Evolutionary conservation across 345 rosid species (phyloP).

Genomic region (Eucalyptus marginata): DNA sequence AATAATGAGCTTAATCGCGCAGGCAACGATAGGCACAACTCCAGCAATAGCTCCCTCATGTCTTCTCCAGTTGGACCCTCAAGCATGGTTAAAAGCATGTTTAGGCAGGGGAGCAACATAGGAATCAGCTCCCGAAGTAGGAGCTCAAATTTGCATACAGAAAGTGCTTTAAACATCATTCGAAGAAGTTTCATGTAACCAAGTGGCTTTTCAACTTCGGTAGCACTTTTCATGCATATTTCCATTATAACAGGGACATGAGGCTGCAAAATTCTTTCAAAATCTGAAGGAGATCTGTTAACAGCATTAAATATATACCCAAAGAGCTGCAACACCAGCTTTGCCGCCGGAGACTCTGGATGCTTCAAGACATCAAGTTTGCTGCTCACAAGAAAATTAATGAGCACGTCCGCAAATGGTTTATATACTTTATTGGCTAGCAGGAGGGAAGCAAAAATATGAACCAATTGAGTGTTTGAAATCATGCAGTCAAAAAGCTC

Average conservation of each 20-base stretch:
- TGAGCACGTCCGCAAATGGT: conserved; percentile 90
- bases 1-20: conserved; percentile 95
- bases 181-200: conserved; percentile 94
- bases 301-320: conserved; percentile 92
- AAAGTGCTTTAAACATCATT: conserved; percentile 79
- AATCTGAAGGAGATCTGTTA: conserved; percentile 82
- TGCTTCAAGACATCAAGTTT: conserved; percentile 85
- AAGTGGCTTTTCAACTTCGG: conserved; percentile 90
- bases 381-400: conserved; percentile 78
- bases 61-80: conserved; percentile 98
- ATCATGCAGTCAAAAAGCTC: conserved; percentile 98
- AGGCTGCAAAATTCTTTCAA: conserved; percentile 93
- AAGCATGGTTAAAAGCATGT: conserved; percentile 85
- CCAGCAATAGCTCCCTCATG: conserved; percentile 85
- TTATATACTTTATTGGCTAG: conserved; percentile 73
- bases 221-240: conserved; percentile 88
- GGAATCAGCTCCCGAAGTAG: conserved; percentile 85
- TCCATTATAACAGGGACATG: conserved; percentile 96
- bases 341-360: conserved; percentile 77
- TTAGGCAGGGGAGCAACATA: conserved; percentile 82
- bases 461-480: conserved; percentile 76
- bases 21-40: conserved; percentile 88
- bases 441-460: conserved; percentile 81
- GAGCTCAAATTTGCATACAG: conserved; percentile 91
- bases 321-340: conserved; percentile 89